Conservation (phyloP, 495 filamentous ascomycete genomes). For the Podospora comata region DNA sequence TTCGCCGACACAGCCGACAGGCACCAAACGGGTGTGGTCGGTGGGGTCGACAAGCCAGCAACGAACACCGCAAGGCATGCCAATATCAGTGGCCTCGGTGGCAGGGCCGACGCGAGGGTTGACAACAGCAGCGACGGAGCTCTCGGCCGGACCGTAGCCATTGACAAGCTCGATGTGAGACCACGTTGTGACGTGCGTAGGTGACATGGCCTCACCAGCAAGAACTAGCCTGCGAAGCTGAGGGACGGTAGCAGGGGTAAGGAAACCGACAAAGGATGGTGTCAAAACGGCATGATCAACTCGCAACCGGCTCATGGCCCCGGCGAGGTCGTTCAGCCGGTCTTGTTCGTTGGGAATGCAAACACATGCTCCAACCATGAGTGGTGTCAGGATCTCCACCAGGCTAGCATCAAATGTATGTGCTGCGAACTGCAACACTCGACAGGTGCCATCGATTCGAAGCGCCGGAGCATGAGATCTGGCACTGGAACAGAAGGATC, state of each 20-base stretch:
- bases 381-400: slow-evolving; percentile 52
- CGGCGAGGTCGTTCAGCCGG: slow-evolving; percentile 26
- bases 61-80: slow-evolving; percentile 14
- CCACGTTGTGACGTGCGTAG: slow-evolving; percentile 20
- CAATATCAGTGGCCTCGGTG: slow-evolving; percentile 27
- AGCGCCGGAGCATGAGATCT: slow-evolving; percentile 38
- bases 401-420: slow-evolving; percentile 59
- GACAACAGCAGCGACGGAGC: slow-evolving; percentile 27
- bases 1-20: slow-evolving; percentile 71
- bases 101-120: slow-evolving; percentile 15
- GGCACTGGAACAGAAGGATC: slow-evolving; percentile 37
- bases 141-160: slow-evolving; percentile 34
- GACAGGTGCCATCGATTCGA: slow-evolving; percentile 35
- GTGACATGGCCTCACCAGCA: slow-evolving; percentile 37
- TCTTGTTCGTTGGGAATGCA: slow-evolving; percentile 36
- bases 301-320: slow-evolving; percentile 39
- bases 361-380: slow-evolving; percentile 43
- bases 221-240: slow-evolving; percentile 41
- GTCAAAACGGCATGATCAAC: slow-evolving; percentile 55
- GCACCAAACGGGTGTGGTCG: slow-evolving; percentile 54
- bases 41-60: slow-evolving; percentile 57
- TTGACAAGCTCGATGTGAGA: slow-evolving; percentile 34
- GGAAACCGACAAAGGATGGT: slow-evolving; percentile 38
- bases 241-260: slow-evolving; percentile 43
- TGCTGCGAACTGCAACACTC: slow-evolving; percentile 57